Conservation (phyloP, 805 yeast genomes). For the Candida silvatica region DNA sequence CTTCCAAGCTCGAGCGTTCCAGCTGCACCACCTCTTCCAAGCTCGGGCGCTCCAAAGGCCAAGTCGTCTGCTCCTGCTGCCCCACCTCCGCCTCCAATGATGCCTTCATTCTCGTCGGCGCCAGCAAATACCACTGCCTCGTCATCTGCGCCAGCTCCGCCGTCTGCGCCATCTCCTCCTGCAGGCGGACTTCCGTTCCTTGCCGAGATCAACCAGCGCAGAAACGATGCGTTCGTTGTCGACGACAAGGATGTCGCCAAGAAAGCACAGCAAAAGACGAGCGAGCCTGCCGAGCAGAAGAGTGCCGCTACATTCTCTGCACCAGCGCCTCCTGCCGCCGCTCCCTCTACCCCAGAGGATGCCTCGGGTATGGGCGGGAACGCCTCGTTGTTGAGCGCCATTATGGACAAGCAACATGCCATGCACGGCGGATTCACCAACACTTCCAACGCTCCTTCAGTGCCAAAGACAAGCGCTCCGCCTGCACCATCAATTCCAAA, state of each 20-base stretch:
- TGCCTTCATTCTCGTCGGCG: conserved; percentile 1
- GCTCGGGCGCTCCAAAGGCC: not conserved
- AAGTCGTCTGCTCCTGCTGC: conserved; percentile 7
- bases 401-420: conserved; percentile 2
- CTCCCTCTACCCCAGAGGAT: conserved; percentile 28
- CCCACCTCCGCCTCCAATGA: conserved; percentile 20
- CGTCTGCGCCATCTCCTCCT: conserved; percentile 13
- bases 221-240: conserved; percentile 44
- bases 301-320: conserved; percentile 7
- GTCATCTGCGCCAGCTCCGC: conserved; percentile 13
- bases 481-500: conserved; percentile 12
- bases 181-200: conserved; percentile 46
- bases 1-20: conserved; percentile 12
- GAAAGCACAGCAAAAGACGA: conserved; percentile 14
- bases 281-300: conserved; percentile 16
- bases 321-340: conserved; percentile 10
- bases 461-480: conserved; percentile 11
- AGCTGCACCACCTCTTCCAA: conserved; percentile 6
- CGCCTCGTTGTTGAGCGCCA: conserved; percentile 4
- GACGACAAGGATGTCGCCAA: conserved; percentile 22
- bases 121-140: conserved; percentile 13
- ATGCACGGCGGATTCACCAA: not conserved
- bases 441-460: conserved; percentile 15
- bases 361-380: not conserved
- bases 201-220: conserved; percentile 47